Evolutionary conservation across 176 grass and related monocot species (phyloP), one percentile per base, ranked within the genome.

Genomic region (Alopecurus myosuroides): DNA sequence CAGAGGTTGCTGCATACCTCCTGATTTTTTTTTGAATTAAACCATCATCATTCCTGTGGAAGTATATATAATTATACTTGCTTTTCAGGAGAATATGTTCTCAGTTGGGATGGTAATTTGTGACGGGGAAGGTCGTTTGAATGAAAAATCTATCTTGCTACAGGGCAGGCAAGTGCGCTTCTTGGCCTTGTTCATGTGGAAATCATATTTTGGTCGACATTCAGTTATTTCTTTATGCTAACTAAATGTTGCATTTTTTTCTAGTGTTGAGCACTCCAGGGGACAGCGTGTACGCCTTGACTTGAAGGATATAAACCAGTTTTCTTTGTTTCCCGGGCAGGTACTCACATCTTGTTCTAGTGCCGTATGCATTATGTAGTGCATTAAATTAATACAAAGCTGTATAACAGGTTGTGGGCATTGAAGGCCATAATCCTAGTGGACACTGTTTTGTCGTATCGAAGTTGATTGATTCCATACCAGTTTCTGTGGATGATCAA

Each of bases 141-240:
- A 98, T 88, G 97, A 98, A 64, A 95, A 98, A 90, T 98, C 93
- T 69, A 81, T 98, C 78, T 95, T 98, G 81, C 83, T 98, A 80
- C 89, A 95, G 63, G 91, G 93, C 87, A 98, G 96, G 93, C 92
- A 79, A 79, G 55, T 74, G 37, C 23, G 77, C 52, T 67, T 89
- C 29, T 86, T 73, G 34, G 74, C 23, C 37, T 35, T n/a, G 33
- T 70, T 82, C 67, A 63, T 64, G 13, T 74, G 55, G 6, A 31
- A 70, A 60, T 48, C 36, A 74, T 67, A 48, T 41, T 35, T 76
- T 7, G 13, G 49, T 84, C 29, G 66, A 18, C 15, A 82, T 71
- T 74, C 77, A 66, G 22, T 48, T 82, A 40, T 46, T 86, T 64
- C 19, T 83, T 45, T 70, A 72, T 39, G 55, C 68, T 92, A 77